phyloP scores from a whole-genome alignment of 257 asterid genomes.

The Salvia hispanica region DNA sequence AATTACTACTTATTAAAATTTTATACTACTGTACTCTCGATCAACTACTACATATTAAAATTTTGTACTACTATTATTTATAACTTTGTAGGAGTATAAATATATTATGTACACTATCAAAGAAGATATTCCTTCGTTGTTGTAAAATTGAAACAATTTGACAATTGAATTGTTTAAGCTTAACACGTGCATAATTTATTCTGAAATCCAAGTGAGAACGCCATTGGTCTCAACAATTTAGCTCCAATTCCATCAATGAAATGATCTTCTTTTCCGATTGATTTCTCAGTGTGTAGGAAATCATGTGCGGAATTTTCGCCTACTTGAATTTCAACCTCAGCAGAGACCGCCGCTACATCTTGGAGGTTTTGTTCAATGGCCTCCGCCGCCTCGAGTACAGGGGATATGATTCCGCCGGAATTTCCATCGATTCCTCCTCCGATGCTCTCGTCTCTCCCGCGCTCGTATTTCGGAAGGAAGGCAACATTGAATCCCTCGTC shows the following conservation, averaged over 20 bases:
- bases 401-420: slow-evolving; percentile 96
- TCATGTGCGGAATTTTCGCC: slow-evolving; percentile 97
- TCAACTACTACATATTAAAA: no score
- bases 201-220: neutral
- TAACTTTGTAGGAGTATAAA: no score
- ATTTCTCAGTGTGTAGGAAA: slow-evolving; percentile 19
- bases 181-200: no score
- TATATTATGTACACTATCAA: no score
- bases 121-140: neutral
- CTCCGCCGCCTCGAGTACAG: slow-evolving; percentile 90
- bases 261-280: slow-evolving; percentile 64
- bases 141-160: neutral
- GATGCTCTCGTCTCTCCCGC: slow-evolving; percentile 37
- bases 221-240: slow-evolving; percentile 23
- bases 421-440: slow-evolving; percentile 55
- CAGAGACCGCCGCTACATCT: slow-evolving; percentile 76
- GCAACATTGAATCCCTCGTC: slow-evolving; percentile 83
- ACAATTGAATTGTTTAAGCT: no score
- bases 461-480: slow-evolving; percentile 81
- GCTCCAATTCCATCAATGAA: slow-evolving; percentile 31
- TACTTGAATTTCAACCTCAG: slow-evolving; percentile 74
- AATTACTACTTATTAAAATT: no score
- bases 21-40: no score
- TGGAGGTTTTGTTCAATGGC: slow-evolving; percentile 64
- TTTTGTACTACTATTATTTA: no score